A percentile compares a stretch with the other conserved stretches of the same genome.
Conservation (phyloP, 116 monocot genomes). For the Trichopus zeylanicus region DNA sequence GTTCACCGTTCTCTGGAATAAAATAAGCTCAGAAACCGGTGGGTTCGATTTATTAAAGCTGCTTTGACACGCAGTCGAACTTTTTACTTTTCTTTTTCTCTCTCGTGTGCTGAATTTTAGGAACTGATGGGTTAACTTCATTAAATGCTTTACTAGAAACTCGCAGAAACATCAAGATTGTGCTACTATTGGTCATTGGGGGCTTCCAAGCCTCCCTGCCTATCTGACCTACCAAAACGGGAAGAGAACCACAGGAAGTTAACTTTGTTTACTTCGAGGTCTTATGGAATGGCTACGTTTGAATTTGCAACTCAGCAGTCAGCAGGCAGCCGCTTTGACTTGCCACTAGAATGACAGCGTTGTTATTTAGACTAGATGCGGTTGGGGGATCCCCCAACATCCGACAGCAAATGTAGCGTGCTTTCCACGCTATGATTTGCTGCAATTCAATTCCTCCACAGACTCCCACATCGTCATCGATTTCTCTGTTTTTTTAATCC, state of each 20-base stretch:
- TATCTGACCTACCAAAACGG: neutral
- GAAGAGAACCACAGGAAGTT: too few species aligned
- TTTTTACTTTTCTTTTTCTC: too few species aligned
- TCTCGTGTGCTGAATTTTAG: neutral
- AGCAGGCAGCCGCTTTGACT: too few species aligned
- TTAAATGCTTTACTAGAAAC: neutral
- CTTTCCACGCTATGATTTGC: too few species aligned
- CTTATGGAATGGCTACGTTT: neutral
- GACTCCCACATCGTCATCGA: neutral
- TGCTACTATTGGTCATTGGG: too few species aligned
- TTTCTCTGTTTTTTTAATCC: too few species aligned
- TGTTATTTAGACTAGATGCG: neutral
- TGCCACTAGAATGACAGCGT: neutral
- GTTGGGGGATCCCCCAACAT: neutral
- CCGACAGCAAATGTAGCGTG: neutral
- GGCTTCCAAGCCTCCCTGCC: too few species aligned
- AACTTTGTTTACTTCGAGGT: neutral
- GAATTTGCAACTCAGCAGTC: too few species aligned
- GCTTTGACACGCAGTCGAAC: neutral
- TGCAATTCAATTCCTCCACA: neutral
- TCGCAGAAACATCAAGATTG: neutral
- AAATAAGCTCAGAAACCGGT: too few species aligned
- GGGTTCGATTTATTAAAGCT: neutral
- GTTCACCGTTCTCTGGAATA: too few species aligned
- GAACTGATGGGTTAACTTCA: neutral